Evolutionary conservation across 345 rosid genomes (phyloP).

Genomic region (Brassica carinata): DNA sequence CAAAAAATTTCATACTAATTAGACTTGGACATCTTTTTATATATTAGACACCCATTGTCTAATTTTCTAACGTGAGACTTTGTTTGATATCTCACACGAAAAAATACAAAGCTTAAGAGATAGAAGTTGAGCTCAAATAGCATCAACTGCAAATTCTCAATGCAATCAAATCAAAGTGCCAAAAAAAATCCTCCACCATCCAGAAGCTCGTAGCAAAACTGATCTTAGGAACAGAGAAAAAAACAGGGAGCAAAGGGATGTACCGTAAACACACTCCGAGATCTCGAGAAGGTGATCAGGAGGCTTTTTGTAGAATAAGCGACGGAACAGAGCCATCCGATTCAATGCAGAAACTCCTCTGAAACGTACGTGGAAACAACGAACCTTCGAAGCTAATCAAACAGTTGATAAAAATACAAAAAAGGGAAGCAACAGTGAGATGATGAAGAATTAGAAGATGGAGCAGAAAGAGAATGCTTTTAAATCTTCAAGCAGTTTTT

Average conservation of each 20-base stretch:
- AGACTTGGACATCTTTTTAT: too few relatives aligned
- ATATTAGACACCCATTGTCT: too few relatives aligned
- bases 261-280: constrained; percentile 96
- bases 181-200: constrained; percentile 5
- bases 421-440: constrained; percentile 38
- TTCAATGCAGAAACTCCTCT: constrained; percentile 36
- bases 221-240: not conserved
- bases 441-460: constrained; percentile 32
- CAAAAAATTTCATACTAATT: too few relatives aligned
- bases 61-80: too few relatives aligned
- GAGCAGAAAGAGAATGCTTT: constrained; percentile 4
- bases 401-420: not conserved
- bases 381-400: constrained; percentile 42
- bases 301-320: constrained; percentile 97
- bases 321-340: constrained; percentile 98
- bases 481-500: constrained; percentile 24
- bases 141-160: constrained; percentile 14
- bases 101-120: not conserved
- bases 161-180: not conserved
- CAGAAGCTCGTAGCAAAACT: constrained; percentile 8
- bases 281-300: constrained; percentile 99
- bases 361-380: constrained; percentile 23
- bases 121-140: constrained; percentile 29
- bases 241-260: not conserved
- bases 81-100: too few relatives aligned